Evolutionary conservation across 331 rosid genomes (phyloP), one percentile per base, ranked within the genome.

Genomic region (Phaseolus coccineus): DNA sequence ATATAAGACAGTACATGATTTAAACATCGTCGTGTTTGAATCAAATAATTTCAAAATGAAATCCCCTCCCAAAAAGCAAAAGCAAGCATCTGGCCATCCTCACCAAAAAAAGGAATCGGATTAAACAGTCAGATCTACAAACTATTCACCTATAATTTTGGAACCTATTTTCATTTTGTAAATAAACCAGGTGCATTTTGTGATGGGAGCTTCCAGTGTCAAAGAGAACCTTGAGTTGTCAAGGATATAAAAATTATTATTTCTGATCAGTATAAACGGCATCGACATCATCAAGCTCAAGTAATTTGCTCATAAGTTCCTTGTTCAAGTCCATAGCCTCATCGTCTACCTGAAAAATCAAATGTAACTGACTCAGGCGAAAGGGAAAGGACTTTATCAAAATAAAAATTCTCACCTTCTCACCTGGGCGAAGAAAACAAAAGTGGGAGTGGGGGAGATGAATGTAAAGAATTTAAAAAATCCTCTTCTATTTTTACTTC

Each of bases 261-360:
- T 84, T 91, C 84, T 93, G 99, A 84, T 95, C 98, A 0, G 94
- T 95, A 83, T 93, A 95, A 84, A 95, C 96, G 40, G 99, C 97
- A 74, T 93, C 98, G 50, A 95, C 99, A 79, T 95, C 99, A 64
- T 95, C 97, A 48, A 95, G 99, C 77, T 95, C 97, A 31, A 93
- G 98, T 81, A 93, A 88, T 65, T 90, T 88, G 81, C 70, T 80
- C 90, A 90, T 84, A 71, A 95, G 97, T 81, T 93, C 98, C 84
- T 87, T 87, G 90, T 95, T 95, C 87, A 93, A 89, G 31, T 89
- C 99, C 90, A 86, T 73, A 66, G 99, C 97, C 83, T 95, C 99
- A 8, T 91, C 98, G 57, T 95, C 97, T 81, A 90, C 98, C 98
- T 93, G 89, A 76, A 80, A 73, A 92, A 69, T 58, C 65, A 72